Conservation (phyloP, 352 stramenopile genomes). For the Lagenidium sp. region DNA sequence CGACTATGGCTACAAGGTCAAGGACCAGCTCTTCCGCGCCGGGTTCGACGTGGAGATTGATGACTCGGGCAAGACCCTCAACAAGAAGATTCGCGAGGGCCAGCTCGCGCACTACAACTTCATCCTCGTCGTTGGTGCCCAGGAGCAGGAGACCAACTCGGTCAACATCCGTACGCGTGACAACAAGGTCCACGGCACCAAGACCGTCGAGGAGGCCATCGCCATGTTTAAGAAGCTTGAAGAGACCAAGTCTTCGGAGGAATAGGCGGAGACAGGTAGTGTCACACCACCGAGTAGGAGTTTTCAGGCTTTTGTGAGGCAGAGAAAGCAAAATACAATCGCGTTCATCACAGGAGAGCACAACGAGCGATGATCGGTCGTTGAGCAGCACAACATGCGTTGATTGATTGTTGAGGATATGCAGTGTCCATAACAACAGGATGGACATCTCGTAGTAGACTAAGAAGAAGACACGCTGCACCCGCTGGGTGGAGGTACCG, state of each 20-base stretch:
- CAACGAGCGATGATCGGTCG: too few species aligned
- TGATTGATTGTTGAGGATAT: too few species aligned
- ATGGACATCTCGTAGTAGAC: too few species aligned
- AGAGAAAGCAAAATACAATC: too few species aligned
- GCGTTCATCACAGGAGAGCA: too few species aligned
- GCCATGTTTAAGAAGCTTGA: constrained; percentile 87
- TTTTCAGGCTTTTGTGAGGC: too few species aligned
- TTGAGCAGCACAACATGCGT: too few species aligned
- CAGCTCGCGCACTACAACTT: constrained; percentile 98
- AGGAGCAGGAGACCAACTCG: constrained; percentile 83
- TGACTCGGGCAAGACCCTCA: constrained; percentile 92
- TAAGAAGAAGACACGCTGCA: too few species aligned
- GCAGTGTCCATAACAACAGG: too few species aligned
- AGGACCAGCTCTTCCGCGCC: constrained; percentile 85
- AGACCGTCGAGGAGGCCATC: constrained; percentile 93
- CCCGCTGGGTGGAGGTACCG: too few species aligned
- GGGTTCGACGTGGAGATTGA: constrained; percentile 97
- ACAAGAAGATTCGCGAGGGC: constrained; percentile 98
- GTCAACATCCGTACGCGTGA: constrained; percentile 94
- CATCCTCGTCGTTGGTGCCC: constrained; percentile 94
- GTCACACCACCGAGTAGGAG: background rate
- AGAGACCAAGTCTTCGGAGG: constrained; percentile 50
- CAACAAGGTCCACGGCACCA: constrained; percentile 91
- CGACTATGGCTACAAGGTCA: constrained; percentile 93
- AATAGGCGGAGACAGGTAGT: constrained; percentile 20